A percentile compares a stretch with the other conserved stretches of the same genome.
Evolutionary conservation across 225 moss, liverwort and hornwort genomes (phyloP).

Genomic region (Thuidium tamariscinum): DNA sequence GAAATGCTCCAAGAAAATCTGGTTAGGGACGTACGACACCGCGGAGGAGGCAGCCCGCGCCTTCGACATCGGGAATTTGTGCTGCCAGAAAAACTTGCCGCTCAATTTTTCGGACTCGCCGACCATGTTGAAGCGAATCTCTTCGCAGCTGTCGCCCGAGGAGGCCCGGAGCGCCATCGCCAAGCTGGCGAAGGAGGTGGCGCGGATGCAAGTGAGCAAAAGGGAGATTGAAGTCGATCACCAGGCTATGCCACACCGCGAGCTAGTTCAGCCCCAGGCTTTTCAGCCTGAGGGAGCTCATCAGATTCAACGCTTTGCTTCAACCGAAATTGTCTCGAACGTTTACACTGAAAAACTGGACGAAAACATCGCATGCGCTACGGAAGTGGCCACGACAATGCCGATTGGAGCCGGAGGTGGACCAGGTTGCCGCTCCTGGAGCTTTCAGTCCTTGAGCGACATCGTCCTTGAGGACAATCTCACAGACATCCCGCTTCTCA

Average conservation of each 20-base stretch:
- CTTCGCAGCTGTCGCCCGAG: slow-evolving; percentile 13
- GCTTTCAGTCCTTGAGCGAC: slow-evolving; percentile 1
- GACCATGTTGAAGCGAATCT: slow-evolving; percentile 1
- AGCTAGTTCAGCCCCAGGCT: background rate
- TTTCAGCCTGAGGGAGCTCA: background rate
- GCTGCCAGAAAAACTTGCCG: slow-evolving; percentile 3
- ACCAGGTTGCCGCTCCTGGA: background rate
- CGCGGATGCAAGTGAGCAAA: background rate
- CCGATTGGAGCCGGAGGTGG: background rate
- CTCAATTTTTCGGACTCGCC: slow-evolving; percentile 13
- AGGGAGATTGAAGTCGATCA: background rate
- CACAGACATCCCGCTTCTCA: background rate
- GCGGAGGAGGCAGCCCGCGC: slow-evolving; percentile 14
- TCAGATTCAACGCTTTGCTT: background rate
- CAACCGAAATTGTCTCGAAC: background rate
- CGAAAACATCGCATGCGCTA: background rate
- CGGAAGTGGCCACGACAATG: background rate
- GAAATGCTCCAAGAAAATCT: slow-evolving; percentile 22
- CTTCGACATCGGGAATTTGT: slow-evolving; percentile 8
- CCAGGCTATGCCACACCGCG: background rate
- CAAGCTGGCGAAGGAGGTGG: slow-evolving; percentile 27
- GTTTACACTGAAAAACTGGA: background rate
- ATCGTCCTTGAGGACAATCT: background rate
- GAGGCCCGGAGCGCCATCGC: slow-evolving; percentile 19
- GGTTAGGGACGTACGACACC: slow-evolving; percentile 24